Conservation (phyloP, 1,284 basidiomycete genomes). For the Ceratobasidium sp. region DNA sequence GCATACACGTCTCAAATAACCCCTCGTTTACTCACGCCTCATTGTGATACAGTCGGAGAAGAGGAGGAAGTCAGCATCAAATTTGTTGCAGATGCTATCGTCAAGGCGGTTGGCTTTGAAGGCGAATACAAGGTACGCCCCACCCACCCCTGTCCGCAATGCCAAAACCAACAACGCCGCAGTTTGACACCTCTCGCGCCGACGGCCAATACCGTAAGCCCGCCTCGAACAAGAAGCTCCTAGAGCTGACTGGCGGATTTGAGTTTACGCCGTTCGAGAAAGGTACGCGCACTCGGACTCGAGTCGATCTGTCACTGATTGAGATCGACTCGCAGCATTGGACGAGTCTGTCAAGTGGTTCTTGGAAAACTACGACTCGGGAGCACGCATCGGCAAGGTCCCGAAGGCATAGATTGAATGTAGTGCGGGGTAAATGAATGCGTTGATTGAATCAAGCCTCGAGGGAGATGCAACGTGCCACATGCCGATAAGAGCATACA, state of each 20-base stretch:
- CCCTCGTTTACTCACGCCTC: not conserved
- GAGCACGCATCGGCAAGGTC: constrained; percentile 25
- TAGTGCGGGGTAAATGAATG: no score
- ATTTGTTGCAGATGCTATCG: constrained; percentile 82
- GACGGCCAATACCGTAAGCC: constrained; percentile 94
- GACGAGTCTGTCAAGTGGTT: constrained; percentile 80
- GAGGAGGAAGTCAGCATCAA: constrained; percentile 90
- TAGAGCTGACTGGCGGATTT: constrained; percentile 69
- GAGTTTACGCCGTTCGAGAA: constrained; percentile 84
- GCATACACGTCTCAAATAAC: constrained; percentile 34
- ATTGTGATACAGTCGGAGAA: constrained; percentile 65
- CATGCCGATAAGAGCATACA: no score
- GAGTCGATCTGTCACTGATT: not conserved
- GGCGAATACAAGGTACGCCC: constrained; percentile 68
- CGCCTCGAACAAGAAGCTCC: constrained; percentile 86
- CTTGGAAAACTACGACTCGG: constrained; percentile 66
- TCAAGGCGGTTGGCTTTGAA: constrained; percentile 74
- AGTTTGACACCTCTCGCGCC: constrained; percentile 71
- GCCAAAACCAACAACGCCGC: not conserved
- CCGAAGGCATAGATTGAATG: constrained; percentile 18
- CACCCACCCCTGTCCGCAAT: constrained; percentile 16
- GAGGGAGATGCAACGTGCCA: no score
- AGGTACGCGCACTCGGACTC: constrained; percentile 54
- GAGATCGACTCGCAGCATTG: constrained; percentile 58
- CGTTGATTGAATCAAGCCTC: no score